Evolutionary conservation across 139 green algal species (phyloP).

Genomic region (Coelastrella sp.): DNA sequence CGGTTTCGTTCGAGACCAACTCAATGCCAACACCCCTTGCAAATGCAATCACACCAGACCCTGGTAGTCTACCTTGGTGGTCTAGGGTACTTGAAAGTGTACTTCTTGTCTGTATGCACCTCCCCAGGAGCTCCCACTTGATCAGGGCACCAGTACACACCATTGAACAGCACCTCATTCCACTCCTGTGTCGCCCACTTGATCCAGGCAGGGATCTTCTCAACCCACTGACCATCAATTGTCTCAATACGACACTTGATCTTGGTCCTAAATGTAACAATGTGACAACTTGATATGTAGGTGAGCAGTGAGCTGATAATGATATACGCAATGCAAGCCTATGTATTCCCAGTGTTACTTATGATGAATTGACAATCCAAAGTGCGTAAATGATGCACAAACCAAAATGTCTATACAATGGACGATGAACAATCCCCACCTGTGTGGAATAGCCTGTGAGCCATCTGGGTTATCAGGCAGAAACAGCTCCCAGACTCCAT

Average conservation of each 20-base stretch:
- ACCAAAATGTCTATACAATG: too few relatives aligned
- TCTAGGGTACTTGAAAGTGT: conserved; percentile 95
- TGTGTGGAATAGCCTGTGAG: conserved; percentile 81
- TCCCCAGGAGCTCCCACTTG: conserved; percentile 68
- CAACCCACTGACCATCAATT: conserved; percentile 81
- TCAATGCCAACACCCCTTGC: too few relatives aligned
- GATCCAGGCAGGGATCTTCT: conserved; percentile 96
- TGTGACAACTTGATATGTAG: too few relatives aligned
- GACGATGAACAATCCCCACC: too few relatives aligned
- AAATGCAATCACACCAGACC: background rate
- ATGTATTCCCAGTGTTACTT: too few relatives aligned
- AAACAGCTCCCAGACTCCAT: conserved; percentile 91
- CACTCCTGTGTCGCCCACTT: conserved; percentile 92
- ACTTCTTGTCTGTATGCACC: conserved; percentile 74
- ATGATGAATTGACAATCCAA: background rate
- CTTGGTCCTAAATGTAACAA: conserved; percentile 72
- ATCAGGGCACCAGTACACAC: conserved; percentile 84
- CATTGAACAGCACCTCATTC: conserved; percentile 96
- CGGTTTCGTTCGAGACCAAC: too few relatives aligned
- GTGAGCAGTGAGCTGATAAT: too few relatives aligned
- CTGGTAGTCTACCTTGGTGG: conserved; percentile 80
- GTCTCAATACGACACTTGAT: conserved; percentile 89
- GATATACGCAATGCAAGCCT: too few relatives aligned
- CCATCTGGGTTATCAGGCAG: conserved; percentile 85
- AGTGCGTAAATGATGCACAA: too few relatives aligned